Evolutionary conservation across 2,329 filamentous ascomycete species (phyloP).

Genomic region (Furcasterigmium furcatum): DNA sequence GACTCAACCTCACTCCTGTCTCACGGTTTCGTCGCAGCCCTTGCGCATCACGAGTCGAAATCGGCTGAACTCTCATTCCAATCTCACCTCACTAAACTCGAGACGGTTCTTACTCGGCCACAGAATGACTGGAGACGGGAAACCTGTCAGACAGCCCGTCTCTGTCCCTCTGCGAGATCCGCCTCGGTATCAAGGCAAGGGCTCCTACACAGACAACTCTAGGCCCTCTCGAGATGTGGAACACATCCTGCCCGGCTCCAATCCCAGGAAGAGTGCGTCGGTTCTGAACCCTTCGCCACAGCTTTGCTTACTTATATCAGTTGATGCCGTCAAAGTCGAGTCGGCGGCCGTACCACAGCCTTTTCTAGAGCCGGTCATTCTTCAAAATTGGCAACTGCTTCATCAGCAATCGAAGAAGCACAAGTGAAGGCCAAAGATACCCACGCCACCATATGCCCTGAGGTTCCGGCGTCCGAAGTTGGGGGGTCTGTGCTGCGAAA

Average conservation of each 20-base stretch:
- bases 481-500: too few relatives aligned
- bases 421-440: neutral
- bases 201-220: constrained; percentile 11
- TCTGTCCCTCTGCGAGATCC: constrained; percentile 6
- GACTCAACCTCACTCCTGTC: too few relatives aligned
- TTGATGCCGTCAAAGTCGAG: constrained; percentile 13
- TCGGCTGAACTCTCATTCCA: too few relatives aligned
- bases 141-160: neutral
- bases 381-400: constrained; percentile 7
- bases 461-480: too few relatives aligned
- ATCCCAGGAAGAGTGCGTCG: neutral
- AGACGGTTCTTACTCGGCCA: too few relatives aligned
- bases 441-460: neutral
- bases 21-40: too few relatives aligned
- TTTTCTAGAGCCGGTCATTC: constrained; percentile 13
- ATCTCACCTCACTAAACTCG: too few relatives aligned
- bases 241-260: constrained; percentile 9
- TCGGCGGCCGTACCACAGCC: constrained; percentile 15
- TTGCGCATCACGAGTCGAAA: too few relatives aligned
- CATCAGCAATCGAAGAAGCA: neutral
- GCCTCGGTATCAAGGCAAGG: constrained; percentile 8
- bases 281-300: neutral
- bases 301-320: neutral
- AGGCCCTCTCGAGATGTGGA: constrained; percentile 8
- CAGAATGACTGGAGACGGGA: neutral